phyloP scores from a whole-genome alignment of 2,329 filamentous ascomycete genomes.

The Pestalotiopsis sp. region DNA sequence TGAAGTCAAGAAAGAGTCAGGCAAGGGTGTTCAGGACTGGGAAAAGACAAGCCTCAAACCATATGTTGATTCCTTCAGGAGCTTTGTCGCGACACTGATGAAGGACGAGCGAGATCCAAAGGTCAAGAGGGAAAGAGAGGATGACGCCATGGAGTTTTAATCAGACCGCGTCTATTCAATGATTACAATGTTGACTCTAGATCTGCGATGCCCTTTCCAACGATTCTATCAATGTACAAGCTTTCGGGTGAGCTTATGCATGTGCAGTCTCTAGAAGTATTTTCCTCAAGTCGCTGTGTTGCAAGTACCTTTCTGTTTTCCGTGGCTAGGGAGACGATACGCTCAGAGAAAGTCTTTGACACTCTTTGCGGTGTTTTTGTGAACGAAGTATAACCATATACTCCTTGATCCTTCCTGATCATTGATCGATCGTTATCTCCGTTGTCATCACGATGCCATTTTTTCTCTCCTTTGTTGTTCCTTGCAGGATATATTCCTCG shows the following conservation, averaged over 20 bases:
- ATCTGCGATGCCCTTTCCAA: no score
- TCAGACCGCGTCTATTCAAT: background rate
- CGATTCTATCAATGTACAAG: no score
- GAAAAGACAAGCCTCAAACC: constrained; percentile 96
- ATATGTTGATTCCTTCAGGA: constrained; percentile 87
- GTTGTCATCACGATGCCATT: constrained; percentile 1
- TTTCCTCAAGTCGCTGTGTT: no score
- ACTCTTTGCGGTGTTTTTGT: no score
- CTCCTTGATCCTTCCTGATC: background rate
- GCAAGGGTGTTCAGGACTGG: constrained; percentile 70
- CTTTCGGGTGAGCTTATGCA: no score
- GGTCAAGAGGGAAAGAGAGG: constrained; percentile 60
- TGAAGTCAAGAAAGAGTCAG: constrained; percentile 22
- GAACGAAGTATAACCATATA: no score
- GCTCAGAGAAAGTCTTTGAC: no score
- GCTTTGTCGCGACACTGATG: constrained; percentile 77
- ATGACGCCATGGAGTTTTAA: constrained; percentile 56
- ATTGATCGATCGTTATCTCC: background rate
- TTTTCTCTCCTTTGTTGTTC: background rate
- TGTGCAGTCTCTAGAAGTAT: no score
- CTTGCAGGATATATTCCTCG: constrained; percentile 6
- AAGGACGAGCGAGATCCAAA: constrained; percentile 69
- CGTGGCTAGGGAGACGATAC: no score
- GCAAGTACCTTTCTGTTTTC: no score
- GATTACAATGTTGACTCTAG: background rate